Conservation (phyloP, 768 basidiomycete genomes). For the Psilocybe cubensis region DNA sequence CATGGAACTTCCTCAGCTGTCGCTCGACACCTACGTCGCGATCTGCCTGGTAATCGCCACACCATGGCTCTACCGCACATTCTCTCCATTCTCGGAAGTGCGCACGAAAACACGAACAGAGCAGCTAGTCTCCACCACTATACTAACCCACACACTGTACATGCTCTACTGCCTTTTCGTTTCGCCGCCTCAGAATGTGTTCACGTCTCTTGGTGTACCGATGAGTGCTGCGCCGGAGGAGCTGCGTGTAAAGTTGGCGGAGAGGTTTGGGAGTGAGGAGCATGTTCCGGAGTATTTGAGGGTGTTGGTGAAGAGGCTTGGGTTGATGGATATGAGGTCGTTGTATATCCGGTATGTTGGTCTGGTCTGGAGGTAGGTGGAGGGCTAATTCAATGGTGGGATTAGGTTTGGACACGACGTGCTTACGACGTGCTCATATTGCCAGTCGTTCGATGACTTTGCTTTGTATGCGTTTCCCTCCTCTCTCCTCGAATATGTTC, state of each 20-base stretch:
- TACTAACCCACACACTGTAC: constrained; percentile 56
- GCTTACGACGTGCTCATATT: constrained; percentile 67
- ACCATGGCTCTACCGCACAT: constrained; percentile 27
- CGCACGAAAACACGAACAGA: constrained; percentile 8
- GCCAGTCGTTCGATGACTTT: constrained; percentile 63
- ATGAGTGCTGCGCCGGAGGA: constrained; percentile 55
- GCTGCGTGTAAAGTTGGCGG: constrained; percentile 50
- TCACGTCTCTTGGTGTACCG: constrained; percentile 55
- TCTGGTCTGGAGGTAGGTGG: neutral
- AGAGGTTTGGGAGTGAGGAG: constrained; percentile 37
- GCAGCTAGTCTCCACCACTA: constrained; percentile 32
- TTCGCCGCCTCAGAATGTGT: constrained; percentile 63
- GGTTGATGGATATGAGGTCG: constrained; percentile 57
- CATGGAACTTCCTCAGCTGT: constrained; percentile 24
- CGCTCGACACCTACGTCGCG: constrained; percentile 24
- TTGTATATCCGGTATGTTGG: constrained; percentile 59
- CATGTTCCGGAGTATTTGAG: constrained; percentile 52
- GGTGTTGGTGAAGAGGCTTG: constrained; percentile 55
- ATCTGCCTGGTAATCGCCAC: constrained; percentile 25
- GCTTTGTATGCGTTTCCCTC: constrained; percentile 58
- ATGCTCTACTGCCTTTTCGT: constrained; percentile 49
- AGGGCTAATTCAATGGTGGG: neutral
- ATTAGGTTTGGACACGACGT: constrained; percentile 70
- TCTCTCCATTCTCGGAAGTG: constrained; percentile 18
- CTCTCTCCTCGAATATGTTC: constrained; percentile 61